Evolutionary conservation across 2,329 filamentous ascomycete genomes (phyloP).

Genomic region (Calonectria pauciramosa): DNA sequence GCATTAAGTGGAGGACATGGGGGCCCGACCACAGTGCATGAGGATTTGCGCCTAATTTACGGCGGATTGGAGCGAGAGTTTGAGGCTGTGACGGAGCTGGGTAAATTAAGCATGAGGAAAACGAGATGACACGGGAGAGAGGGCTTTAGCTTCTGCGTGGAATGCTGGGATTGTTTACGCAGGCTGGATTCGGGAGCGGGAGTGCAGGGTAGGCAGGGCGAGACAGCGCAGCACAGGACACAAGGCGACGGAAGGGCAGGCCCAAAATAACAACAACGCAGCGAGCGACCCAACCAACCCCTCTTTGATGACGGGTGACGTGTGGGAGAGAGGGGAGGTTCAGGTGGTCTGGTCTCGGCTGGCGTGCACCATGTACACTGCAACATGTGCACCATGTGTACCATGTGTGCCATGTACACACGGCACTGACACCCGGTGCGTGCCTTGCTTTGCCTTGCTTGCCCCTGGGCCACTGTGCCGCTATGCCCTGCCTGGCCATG

Average conservation of each 20-base stretch:
- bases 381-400: neutral
- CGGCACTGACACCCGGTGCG: neutral
- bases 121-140: neutral
- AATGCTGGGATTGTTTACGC: neutral
- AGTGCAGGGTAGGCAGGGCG: constrained; percentile 5
- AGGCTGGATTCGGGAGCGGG: neutral
- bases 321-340: constrained; percentile 7
- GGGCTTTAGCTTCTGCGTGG: neutral
- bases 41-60: constrained; percentile 25
- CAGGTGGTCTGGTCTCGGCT: constrained; percentile 15
- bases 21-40: constrained; percentile 26
- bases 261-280: constrained; percentile 16
- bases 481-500: neutral
- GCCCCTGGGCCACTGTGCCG: neutral
- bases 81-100: neutral
- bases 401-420: neutral
- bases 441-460: neutral
- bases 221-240: neutral
- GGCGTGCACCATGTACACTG: constrained; percentile 1
- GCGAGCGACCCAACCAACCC: neutral
- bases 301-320: constrained; percentile 22
- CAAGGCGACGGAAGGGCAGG: neutral
- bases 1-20: constrained; percentile 32
- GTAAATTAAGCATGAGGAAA: neutral
- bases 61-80: constrained; percentile 16